These are phyloP conservation scores for Kandelia obovata DNA, from an alignment of 345 rosid species.

Conservation along the genomic window DNA sequence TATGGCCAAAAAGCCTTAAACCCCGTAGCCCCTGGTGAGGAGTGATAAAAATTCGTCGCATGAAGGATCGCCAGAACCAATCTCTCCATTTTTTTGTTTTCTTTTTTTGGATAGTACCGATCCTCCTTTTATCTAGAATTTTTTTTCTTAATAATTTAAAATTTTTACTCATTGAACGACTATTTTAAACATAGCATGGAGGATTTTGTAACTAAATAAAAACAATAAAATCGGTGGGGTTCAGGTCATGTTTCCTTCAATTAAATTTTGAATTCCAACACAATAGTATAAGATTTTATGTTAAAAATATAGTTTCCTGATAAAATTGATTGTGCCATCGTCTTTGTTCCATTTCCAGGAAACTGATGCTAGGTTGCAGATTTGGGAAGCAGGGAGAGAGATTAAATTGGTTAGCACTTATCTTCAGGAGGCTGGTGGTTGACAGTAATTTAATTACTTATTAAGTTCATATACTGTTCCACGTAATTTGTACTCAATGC, in stretches of 20 bases:
- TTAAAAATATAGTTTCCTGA: no score
- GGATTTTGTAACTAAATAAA: no score
- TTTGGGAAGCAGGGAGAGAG: background rate
- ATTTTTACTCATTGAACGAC: no score
- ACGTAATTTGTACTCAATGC: background rate
- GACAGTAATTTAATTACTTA: no score
- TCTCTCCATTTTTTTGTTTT: constrained; percentile 4
- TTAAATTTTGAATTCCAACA: no score
- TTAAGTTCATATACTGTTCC: background rate
- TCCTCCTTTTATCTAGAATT: background rate
- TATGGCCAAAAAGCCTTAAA: background rate
- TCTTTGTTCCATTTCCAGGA: background rate
- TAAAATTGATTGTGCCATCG: no score
- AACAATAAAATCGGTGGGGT: no score
- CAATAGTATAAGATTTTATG: no score
- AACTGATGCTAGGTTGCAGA: background rate
- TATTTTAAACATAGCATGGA: no score
- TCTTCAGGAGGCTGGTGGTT: background rate
- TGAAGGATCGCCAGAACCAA: background rate
- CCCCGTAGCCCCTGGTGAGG: background rate
- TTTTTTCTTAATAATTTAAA: no score
- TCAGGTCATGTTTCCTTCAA: no score
- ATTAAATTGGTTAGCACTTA: background rate
- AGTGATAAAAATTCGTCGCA: background rate
- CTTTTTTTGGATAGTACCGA: background rate